Conservation (phyloP, 805 yeast genomes). For the Candida stauntonica region DNA sequence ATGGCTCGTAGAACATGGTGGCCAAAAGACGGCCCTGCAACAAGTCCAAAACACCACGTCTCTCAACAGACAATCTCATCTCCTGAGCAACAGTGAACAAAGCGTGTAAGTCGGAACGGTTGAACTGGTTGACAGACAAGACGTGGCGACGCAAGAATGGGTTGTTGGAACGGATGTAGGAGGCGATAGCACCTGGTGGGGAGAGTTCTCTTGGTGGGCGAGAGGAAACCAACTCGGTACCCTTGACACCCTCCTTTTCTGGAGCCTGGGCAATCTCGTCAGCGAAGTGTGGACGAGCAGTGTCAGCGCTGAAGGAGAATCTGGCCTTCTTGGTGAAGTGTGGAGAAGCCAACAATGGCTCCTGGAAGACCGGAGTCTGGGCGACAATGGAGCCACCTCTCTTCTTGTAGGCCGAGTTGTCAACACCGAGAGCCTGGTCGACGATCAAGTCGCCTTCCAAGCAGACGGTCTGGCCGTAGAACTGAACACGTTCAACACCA, state of each 20-base stretch:
- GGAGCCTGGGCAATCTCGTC: constrained; percentile 26
- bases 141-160: constrained; percentile 88
- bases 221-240: constrained; percentile 67
- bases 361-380: constrained; percentile 23
- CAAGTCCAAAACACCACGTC: constrained; percentile 90
- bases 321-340: constrained; percentile 34
- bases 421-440: constrained; percentile 53
- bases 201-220: constrained; percentile 69
- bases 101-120: constrained; percentile 85
- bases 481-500: constrained; percentile 82
- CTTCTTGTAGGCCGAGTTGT: constrained; percentile 28
- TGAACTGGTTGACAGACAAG: constrained; percentile 81
- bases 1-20: constrained; percentile 97
- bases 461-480: constrained; percentile 74
- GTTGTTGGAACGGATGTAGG: constrained; percentile 75
- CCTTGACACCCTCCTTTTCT: constrained; percentile 46
- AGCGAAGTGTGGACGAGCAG: constrained; percentile 32
- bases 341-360: constrained; percentile 36
- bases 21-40: constrained; percentile 88
- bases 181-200: constrained; percentile 75
- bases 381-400: constrained; percentile 25
- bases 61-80: constrained; percentile 93
- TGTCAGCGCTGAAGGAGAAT: constrained; percentile 48
- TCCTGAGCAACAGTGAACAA: constrained; percentile 97
- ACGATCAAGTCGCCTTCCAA: constrained; percentile 75